A percentile compares a stretch with the other conserved stretches of the same genome.
These are phyloP conservation scores for Tolypocladium inflatum DNA, from an alignment of 2,329 filamentous ascomycete species.

Conservation along the genomic window DNA sequence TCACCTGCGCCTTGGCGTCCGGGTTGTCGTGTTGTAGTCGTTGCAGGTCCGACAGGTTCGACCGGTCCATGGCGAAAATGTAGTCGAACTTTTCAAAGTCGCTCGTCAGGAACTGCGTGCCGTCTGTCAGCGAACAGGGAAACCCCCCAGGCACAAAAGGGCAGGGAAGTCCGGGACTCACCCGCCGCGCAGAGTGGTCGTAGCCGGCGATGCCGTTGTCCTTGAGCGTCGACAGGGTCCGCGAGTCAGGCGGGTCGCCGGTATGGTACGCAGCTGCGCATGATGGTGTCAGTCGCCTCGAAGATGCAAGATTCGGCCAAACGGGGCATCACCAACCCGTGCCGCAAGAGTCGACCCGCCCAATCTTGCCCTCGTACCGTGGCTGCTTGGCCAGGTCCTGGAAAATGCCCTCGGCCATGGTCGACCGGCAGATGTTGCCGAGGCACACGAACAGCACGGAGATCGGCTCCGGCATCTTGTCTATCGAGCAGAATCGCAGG, in stretches of 20 bases:
- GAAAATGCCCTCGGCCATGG: conserved; percentile 96
- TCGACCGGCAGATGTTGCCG: conserved; percentile 89
- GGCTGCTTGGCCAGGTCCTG: conserved; percentile 55
- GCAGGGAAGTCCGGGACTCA: conserved; percentile 27
- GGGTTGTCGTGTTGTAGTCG: conserved; percentile 48
- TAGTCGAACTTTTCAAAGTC: conserved; percentile 89
- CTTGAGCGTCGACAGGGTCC: conserved; percentile 72
- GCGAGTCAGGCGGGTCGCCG: conserved; percentile 65
- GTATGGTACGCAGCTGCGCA: conserved; percentile 66
- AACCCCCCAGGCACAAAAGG: too few species aligned
- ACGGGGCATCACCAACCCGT: conserved; percentile 42
- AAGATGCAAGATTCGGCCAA: background rate
- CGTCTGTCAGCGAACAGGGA: background rate
- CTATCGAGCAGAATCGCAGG: background rate
- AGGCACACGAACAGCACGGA: conserved; percentile 92
- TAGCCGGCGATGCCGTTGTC: conserved; percentile 70
- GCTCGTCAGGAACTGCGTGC: conserved; percentile 38
- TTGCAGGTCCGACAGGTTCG: conserved; percentile 65
- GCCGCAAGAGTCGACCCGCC: conserved; percentile 75
- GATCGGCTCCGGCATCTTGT: conserved; percentile 32
- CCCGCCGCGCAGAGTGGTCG: conserved; percentile 65
- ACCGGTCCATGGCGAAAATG: conserved; percentile 86
- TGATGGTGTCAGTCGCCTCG: background rate
- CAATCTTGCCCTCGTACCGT: conserved; percentile 50
- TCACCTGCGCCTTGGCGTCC: conserved; percentile 54